These are phyloP conservation scores for Lojkania enalia DNA, from an alignment of 2,329 filamentous ascomycete species.

Conservation along the genomic window DNA sequence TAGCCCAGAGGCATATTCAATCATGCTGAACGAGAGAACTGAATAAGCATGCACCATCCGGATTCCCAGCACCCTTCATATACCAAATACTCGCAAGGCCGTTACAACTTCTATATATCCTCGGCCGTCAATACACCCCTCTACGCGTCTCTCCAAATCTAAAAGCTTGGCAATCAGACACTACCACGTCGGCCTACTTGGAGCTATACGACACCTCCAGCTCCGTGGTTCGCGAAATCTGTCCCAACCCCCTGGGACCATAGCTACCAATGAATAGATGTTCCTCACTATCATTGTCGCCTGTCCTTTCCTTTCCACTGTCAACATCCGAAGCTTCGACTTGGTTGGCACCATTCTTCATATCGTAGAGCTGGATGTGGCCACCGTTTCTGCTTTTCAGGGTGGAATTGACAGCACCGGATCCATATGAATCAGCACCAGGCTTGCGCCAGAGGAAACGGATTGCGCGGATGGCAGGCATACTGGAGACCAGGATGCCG, in stretches of 20 bases:
- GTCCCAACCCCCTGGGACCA: constrained; percentile 1
- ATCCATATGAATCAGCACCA: constrained; percentile 15
- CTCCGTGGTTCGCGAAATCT: constrained; percentile 16
- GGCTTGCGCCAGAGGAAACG: constrained; percentile 20
- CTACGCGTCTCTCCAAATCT: too few relatives aligned
- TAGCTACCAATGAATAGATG: constrained; percentile 9
- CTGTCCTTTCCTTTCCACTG: constrained; percentile 6
- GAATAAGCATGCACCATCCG: too few relatives aligned
- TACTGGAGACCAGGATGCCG: constrained; percentile 22
- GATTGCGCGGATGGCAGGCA: constrained; percentile 24
- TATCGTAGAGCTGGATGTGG: constrained; percentile 20
- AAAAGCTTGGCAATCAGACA: too few relatives aligned
- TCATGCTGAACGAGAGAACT: too few relatives aligned
- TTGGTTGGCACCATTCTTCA: constrained; percentile 4
- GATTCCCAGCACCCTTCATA: too few relatives aligned
- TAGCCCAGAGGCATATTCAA: too few relatives aligned
- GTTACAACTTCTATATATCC: too few relatives aligned
- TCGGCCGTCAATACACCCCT: too few relatives aligned
- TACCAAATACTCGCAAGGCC: too few relatives aligned
- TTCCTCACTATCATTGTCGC: constrained; percentile 19
- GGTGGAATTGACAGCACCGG: constrained; percentile 9
- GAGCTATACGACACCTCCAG: constrained; percentile 19
- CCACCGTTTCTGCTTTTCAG: constrained; percentile 9
- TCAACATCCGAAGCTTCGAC: too few relatives aligned
- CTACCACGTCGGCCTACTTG: too few relatives aligned